phyloP scores from a whole-genome alignment of 352 stramenopile species.

The Phytophthora meadii region DNA sequence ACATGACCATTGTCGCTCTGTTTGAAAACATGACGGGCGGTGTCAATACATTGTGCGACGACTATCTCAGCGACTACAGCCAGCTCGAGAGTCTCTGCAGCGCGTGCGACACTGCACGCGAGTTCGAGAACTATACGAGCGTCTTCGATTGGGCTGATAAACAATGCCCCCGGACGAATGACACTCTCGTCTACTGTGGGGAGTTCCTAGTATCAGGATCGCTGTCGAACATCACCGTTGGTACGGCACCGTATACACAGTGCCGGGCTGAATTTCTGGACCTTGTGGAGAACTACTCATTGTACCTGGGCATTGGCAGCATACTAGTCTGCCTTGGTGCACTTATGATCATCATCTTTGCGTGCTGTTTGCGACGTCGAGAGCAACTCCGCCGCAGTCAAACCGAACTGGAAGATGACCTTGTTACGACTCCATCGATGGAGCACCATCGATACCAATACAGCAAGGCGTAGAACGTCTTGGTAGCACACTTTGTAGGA shows the following conservation, averaged over 20 bases:
- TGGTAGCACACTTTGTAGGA: background rate
- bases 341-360: conserved; percentile 54
- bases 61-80: conserved; percentile 42
- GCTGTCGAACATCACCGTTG: conserved; percentile 34
- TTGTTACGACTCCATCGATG: conserved; percentile 24
- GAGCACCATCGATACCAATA: conserved; percentile 31
- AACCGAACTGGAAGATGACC: conserved; percentile 18
- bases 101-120: conserved; percentile 56
- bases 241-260: conserved; percentile 55
- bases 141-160: conserved; percentile 85
- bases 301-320: conserved; percentile 48
- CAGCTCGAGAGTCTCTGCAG: conserved; percentile 54
- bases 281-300: conserved; percentile 45
- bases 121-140: conserved; percentile 71
- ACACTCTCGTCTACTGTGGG: conserved; percentile 70
- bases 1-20: conserved; percentile 32
- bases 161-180: conserved; percentile 66
- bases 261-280: conserved; percentile 58
- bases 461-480: conserved; percentile 34
- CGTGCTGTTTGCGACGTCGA: conserved; percentile 50
- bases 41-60: conserved; percentile 65
- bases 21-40: conserved; percentile 52
- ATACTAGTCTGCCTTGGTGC: conserved; percentile 46
- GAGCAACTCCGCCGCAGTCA: conserved; percentile 22
- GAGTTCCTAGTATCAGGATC: conserved; percentile 49